Conservation (phyloP, 345 rosid species). For the Streptanthus diversifolius region DNA sequence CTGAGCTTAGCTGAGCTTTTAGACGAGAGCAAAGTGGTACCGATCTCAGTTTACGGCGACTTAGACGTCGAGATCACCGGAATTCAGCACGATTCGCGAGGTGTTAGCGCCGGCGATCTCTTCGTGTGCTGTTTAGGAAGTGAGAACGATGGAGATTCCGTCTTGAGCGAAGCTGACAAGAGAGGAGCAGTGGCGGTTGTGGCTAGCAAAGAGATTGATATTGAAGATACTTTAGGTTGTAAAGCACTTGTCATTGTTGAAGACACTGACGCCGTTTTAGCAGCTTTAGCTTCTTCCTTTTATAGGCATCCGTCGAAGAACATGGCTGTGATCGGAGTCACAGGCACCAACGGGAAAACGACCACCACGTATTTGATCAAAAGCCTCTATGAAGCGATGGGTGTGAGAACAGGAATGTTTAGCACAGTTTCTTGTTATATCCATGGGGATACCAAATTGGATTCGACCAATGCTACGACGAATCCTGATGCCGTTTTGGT, state of each 20-base stretch:
- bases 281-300: constrained; percentile 82
- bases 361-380: constrained; percentile 68
- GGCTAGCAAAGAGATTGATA: constrained; percentile 86
- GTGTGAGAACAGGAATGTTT: constrained; percentile 85
- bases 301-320: constrained; percentile 66
- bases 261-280: constrained; percentile 73
- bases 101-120: constrained; percentile 83
- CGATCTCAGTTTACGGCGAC: constrained; percentile 78
- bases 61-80: constrained; percentile 83
- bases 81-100: constrained; percentile 83
- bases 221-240: constrained; percentile 85
- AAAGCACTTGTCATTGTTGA: constrained; percentile 90
- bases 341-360: constrained; percentile 81
- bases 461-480: constrained; percentile 39
- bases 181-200: constrained; percentile 97
- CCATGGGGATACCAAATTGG: constrained; percentile 69
- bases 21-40: constrained; percentile 89
- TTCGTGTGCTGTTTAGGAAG: constrained; percentile 79
- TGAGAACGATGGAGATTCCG: constrained; percentile 63
- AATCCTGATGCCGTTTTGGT: constrained; percentile 74
- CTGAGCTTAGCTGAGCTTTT: constrained; percentile 87
- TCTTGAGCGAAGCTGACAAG: constrained; percentile 86
- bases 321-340: constrained; percentile 81
- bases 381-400: constrained; percentile 91
- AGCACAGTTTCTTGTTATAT: constrained; percentile 67